Evolutionary conservation across 192 early-diverging fungal genomes (phyloP), one percentile per base, ranked within the genome.

Genomic region (Coemansia sp.): DNA sequence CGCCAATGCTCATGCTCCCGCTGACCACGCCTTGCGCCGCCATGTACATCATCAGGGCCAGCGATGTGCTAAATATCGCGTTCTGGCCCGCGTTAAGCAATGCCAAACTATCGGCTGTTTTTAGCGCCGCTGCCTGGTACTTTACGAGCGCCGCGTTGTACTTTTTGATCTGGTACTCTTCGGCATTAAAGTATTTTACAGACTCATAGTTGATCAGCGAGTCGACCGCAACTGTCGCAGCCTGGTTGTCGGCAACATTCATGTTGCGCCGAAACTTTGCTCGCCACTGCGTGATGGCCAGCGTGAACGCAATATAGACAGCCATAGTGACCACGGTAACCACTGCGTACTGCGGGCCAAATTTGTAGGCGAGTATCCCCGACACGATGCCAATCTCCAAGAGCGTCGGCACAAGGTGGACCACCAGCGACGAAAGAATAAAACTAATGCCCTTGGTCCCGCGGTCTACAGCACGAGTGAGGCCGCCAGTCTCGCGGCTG

Each of bases 181-280:
- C 97, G 64, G 96, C 97, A 63, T 90, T 94, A 72, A 98, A 95
- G 68, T 91, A 87, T 80, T 99, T 98, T 55, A 99, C 97, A 8
- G 95, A 90, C 76, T 99, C 97, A 70, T 93, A 95, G 62, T 99
- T 99, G 57, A 99, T 86, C 38, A 99, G 82, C 24, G 96, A 94
- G 67, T 99, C 97, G 0, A 97, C 94, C 6, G 95, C 94, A 4
- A 88, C 86, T 7, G 93, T 88, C 0, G 97, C 95, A 5, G 95
- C 97, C 69, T 89, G 74, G 70, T 98, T 99, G 65, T 99, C 97
- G 12, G 97, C 95, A 21, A 85, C 81, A 68, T 99, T 99, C 83
- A 97, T 97, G 46, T 93, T 80, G 41, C 88, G 88, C 24, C 97
- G 87, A 76, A 91, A 89, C 68, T 86, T 81, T 34, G 88, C 89